Evolutionary conservation across 352 stramenopile genomes (phyloP).

Genomic region (Pythium pyrilobum): DNA sequence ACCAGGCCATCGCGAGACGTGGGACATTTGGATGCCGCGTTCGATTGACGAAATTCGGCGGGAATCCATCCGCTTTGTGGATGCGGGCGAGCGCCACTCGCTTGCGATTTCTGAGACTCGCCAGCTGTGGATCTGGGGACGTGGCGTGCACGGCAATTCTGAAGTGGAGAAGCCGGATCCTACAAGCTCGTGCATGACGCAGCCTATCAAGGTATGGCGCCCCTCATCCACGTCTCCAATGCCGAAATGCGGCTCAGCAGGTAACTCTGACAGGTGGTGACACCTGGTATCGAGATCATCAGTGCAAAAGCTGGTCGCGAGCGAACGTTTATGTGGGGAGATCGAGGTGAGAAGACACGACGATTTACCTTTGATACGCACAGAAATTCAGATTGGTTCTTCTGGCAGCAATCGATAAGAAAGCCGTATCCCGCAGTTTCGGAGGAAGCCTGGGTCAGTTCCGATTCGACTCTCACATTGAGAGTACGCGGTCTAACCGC

Average conservation of each 20-base stretch:
- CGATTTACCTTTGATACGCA: not conserved
- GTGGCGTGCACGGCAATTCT: slow-evolving; percentile 55
- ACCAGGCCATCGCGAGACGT: slow-evolving; percentile 65
- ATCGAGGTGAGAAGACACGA: slow-evolving; percentile 35
- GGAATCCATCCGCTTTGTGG: slow-evolving; percentile 52
- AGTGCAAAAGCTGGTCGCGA: slow-evolving; percentile 49
- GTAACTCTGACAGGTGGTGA: slow-evolving; percentile 42
- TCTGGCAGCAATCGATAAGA: slow-evolving; percentile 14
- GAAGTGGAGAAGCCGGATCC: slow-evolving; percentile 33
- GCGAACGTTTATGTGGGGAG: slow-evolving; percentile 73
- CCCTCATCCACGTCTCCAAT: too few relatives aligned
- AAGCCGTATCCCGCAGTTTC: slow-evolving; percentile 25
- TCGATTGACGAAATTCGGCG: slow-evolving; percentile 63
- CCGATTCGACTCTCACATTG: too few relatives aligned
- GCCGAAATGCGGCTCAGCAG: too few relatives aligned
- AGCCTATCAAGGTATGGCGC: slow-evolving; percentile 43
- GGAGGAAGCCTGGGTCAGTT: slow-evolving; percentile 36
- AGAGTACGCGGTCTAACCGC: too few relatives aligned
- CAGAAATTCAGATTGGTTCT: not conserved
- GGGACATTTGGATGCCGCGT: slow-evolving; percentile 48
- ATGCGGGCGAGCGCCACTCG: slow-evolving; percentile 64
- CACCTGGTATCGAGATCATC: slow-evolving; percentile 47
- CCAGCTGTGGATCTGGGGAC: slow-evolving; percentile 71
- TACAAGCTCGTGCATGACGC: slow-evolving; percentile 44
- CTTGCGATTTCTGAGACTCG: slow-evolving; percentile 55